These are phyloP conservation scores for Russula vinacea DNA, from an alignment of 768 basidiomycete genomes.

Conservation along the genomic window DNA sequence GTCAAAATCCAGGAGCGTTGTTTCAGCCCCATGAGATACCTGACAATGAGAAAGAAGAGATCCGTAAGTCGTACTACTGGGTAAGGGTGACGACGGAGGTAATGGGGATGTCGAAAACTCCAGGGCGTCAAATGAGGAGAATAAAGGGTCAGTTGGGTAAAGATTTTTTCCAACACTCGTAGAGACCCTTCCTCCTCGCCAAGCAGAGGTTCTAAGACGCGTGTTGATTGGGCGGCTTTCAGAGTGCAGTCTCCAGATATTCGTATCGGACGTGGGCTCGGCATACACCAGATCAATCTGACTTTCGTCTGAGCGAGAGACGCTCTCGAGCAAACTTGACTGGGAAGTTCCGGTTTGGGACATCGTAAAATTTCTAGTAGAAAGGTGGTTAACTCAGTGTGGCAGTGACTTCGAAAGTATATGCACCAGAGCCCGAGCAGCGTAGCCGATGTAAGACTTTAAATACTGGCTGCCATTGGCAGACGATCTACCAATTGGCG, in stretches of 20 bases:
- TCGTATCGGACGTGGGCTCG: not conserved
- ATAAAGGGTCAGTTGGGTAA: not conserved
- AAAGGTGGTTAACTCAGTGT: not conserved
- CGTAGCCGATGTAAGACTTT: not conserved
- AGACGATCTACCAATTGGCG: not conserved
- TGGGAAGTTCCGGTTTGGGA: not conserved
- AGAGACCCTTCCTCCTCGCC: not conserved
- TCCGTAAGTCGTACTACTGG: constrained; percentile 11
- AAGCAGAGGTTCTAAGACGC: not conserved
- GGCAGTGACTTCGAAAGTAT: not conserved
- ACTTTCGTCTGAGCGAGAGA: not conserved
- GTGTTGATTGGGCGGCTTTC: not conserved
- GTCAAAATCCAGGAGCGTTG: constrained; percentile 5
- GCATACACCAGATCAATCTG: not conserved
- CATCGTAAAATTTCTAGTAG: not conserved
- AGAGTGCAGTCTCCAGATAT: not conserved
- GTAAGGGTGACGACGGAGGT: constrained; percentile 24
- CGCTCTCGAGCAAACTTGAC: not conserved
- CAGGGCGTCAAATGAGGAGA: constrained; percentile 16
- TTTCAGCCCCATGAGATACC: not conserved
- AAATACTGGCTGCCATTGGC: not conserved
- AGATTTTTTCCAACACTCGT: not conserved
- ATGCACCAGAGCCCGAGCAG: constrained; percentile 7
- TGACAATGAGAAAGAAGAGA: constrained; percentile 8
- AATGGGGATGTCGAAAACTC: constrained; percentile 21